Evolutionary conservation across 78 protist species (phyloP), one percentile per base, ranked within the genome.

Genomic region (Dictyostelium citrinum): DNA sequence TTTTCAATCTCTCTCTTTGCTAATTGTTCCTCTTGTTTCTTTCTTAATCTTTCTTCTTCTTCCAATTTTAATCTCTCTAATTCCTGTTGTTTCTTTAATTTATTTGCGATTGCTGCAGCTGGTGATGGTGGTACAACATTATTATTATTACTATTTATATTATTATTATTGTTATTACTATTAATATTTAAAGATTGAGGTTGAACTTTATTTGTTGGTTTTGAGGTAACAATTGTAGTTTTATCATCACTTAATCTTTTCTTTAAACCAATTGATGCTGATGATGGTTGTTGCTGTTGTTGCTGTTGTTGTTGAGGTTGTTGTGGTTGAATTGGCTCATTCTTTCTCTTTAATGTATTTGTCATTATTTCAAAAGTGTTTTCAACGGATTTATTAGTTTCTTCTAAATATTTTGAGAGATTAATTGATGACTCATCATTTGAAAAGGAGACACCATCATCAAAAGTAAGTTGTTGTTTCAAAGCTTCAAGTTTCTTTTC

Each of bases 191-290:
- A 43, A 14, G 70, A 12, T 77, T 46, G 60, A 9, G 29, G 55
- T 37, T 74, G 46, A 14, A 39, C 29, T 46, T 39, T 29, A 24
- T 77, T 39, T 77, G 83, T 27, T 77, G 83, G 49, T 77, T 45
- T 77, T 46, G 83, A 35, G 27, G 83, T 29, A n/a, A 27, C 14
- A 10, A 75, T 41, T 31, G 81, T 75, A 16, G 49, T 75, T 20
- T 41, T 75, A 75, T 75, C 81, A 41, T 75, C 81, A 75, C 81
- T 75, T 75, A 75, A n/a, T 41, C 81, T 75, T 22, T 75, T 75
- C 24, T 75, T 75, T 39, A 75, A 27, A 70, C 77, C 77, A 11
- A 70, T 70, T 27, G 77, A 70, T 27, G 77, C 5, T 29, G 46
- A 20, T n/a, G 16, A 2, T 74, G 5, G 9, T 16, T 6, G n/a